Evolutionary conservation across 2,329 filamentous ascomycete genomes (phyloP), one percentile per base, ranked within the genome.

Genomic region (Lachnellula arida): DNA sequence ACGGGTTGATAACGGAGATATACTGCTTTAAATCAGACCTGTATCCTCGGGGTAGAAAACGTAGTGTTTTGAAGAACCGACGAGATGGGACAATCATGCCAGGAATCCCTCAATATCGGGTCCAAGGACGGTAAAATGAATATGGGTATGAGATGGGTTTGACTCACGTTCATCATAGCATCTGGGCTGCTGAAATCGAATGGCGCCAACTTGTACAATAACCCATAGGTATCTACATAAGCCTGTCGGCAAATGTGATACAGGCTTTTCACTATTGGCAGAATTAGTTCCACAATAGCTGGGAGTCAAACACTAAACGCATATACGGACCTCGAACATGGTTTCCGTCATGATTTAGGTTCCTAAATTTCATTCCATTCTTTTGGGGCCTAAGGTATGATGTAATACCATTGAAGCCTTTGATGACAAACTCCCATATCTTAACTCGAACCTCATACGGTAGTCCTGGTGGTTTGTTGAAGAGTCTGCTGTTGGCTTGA

Each of bases 1-100:
- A 28, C 0, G 58, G 58, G 34, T 57, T 54, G 15, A 60, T 60
- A 28, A 57, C 52, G 9, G 46, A 53, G 15, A 60, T 34, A 34
- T 60, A 60, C 48, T 50, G 11, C 19, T 44, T 12, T 6, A 12
- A 44, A 11, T 19, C 12, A 23, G 42, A 19, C 11, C 5, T 44
- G 5, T 12, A 11, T 6, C 3, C 2, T 43, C 17, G 5, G 5
- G 12, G n/a, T 15, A 9, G 35, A 14, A 14, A 12, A 39, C 28
- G 9, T 32, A 3, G 28, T 32, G 28, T 32, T 32, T 32, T 32
- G 9, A 32, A 32, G 9, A 32, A 32, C 28, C 9, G 4, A 12
- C 28, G 9, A 32, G 28, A 4, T 32, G 4, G 3, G 11, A 32
- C 8, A 12, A 11, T 12, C 28, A 32, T 32, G 28, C 9, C 8